Evolutionary conservation across 2,329 filamentous ascomycete species (phyloP).

Genomic region (Cercospora sp.): DNA sequence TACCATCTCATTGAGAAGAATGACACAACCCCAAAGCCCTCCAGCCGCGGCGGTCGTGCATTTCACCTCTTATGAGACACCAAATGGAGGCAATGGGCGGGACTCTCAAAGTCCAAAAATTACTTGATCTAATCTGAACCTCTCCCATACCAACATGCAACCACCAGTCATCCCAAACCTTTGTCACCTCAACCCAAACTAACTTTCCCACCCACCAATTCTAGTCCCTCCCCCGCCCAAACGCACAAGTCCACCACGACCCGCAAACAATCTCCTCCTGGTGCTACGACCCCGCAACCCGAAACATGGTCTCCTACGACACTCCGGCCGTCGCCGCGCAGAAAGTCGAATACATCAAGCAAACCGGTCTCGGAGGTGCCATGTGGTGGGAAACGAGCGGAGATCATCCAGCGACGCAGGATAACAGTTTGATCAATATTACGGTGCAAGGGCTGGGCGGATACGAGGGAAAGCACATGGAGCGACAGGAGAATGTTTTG

Average conservation of each 20-base stretch:
- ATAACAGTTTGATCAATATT: conserved; percentile 60
- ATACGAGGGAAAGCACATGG: conserved; percentile 44
- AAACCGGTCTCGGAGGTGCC: conserved; percentile 71
- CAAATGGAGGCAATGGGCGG: conserved; percentile 22
- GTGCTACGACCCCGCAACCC: conserved; percentile 65
- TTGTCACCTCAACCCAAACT: neutral
- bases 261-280: conserved; percentile 67
- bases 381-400: conserved; percentile 97
- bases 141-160: neutral
- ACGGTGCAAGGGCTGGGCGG: conserved; percentile 45
- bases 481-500: conserved; percentile 50
- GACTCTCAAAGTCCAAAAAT: conserved; percentile 20
- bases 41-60: conserved; percentile 22
- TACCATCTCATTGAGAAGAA: conserved; percentile 12
- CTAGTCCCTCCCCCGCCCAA: conserved; percentile 66
- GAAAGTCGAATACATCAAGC: conserved; percentile 72
- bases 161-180: neutral
- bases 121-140: conserved; percentile 46
- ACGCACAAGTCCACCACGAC: conserved; percentile 66
- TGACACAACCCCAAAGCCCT: conserved; percentile 19
- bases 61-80: neutral
- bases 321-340: conserved; percentile 64
- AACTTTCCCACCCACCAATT: neutral
- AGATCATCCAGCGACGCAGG: conserved; percentile 59
- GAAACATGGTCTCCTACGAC: conserved; percentile 74